Conservation (phyloP, 371 early-diverging fungal genomes). For the Syncephalastrum monosporum region DNA sequence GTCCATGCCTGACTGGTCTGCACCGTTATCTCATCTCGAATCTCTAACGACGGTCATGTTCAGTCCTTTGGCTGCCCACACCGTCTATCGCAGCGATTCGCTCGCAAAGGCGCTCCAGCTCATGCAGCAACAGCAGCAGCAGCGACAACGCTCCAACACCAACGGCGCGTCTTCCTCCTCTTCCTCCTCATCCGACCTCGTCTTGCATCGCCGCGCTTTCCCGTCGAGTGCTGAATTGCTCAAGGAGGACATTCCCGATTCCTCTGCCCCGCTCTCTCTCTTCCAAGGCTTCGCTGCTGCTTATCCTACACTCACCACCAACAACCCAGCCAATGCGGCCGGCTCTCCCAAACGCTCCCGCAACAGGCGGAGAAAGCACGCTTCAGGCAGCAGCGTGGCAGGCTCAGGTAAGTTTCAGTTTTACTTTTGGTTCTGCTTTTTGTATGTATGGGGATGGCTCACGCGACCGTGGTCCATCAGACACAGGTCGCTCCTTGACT, state of each 20-base stretch:
- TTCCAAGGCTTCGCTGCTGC: constrained; percentile 65
- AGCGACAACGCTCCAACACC: constrained; percentile 6
- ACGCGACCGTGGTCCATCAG: too few species aligned
- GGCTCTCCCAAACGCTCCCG: constrained; percentile 27
- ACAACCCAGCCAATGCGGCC: constrained; percentile 8
- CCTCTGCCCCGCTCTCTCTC: constrained; percentile 51
- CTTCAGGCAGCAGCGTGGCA: constrained; percentile 5
- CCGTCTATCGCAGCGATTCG: constrained; percentile 45
- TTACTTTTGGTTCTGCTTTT: constrained; percentile 7
- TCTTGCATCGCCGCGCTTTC: constrained; percentile 32
- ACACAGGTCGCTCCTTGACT: constrained; percentile 19
- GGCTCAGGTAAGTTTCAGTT: constrained; percentile 8
- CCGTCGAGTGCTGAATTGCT: constrained; percentile 48
- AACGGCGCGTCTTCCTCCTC: constrained; percentile 9
- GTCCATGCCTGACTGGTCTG: constrained; percentile 28
- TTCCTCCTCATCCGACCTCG: constrained; percentile 16
- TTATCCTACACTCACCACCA: constrained; percentile 47
- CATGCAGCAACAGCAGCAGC: constrained; percentile 44
- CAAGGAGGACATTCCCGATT: constrained; percentile 60
- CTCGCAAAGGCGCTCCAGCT: constrained; percentile 45
- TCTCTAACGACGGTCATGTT: constrained; percentile 50
- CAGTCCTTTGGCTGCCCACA: constrained; percentile 47
- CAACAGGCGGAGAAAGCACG: constrained; percentile 41
- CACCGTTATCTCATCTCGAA: constrained; percentile 38
- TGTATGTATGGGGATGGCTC: too few species aligned